Evolutionary conservation across 805 yeast genomes (phyloP).

Genomic region (Saccharomycopsis javanensis): DNA sequence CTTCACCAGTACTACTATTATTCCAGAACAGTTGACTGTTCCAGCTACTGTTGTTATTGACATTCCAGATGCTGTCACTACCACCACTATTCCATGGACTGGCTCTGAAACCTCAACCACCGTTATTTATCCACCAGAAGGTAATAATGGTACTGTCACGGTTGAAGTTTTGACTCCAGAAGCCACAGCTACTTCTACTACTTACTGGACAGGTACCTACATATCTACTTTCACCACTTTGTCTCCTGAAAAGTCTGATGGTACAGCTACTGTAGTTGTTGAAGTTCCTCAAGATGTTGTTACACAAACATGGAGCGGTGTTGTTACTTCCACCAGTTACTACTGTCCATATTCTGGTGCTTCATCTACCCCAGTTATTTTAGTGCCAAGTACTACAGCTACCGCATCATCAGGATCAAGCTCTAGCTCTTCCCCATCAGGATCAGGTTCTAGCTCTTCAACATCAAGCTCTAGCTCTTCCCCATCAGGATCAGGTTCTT

Average conservation of each 20-base stretch:
- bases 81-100: no score
- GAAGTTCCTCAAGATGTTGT: background rate
- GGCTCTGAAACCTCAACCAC: background rate
- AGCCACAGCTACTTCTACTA: background rate
- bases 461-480: background rate
- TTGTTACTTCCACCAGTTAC: background rate
- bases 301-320: background rate
- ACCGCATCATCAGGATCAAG: background rate
- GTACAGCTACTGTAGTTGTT: slow-evolving; percentile 11
- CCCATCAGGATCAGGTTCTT: no score
- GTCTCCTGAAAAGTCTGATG: background rate
- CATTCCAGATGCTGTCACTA: no score
- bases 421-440: background rate
- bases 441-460: background rate
- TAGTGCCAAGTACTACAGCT: background rate
- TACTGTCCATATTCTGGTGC: background rate
- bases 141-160: background rate
- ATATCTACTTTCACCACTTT: slow-evolving; percentile 1
- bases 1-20: slow-evolving; percentile 3
- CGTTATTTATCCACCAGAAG: background rate
- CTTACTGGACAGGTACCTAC: background rate
- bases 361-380: slow-evolving; percentile 10
- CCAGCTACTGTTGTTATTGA: no score
- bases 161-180: background rate
- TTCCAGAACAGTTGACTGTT: background rate